Evolutionary conservation across 2,329 filamentous ascomycete species (phyloP).

Genomic region (Pseudogymnoascus pannorum): DNA sequence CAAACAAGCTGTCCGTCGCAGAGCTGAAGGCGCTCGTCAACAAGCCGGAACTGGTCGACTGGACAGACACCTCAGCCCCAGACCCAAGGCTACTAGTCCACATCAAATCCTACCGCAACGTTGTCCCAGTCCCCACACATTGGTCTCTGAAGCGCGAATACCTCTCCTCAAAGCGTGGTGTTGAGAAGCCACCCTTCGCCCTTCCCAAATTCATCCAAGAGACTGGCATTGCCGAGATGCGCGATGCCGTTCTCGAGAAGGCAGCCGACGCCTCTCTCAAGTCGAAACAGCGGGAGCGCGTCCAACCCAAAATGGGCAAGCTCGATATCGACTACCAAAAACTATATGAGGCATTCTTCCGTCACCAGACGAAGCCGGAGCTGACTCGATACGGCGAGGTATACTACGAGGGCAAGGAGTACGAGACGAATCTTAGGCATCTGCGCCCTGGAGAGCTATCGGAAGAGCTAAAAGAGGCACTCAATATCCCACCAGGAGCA

Average conservation of each 20-base stretch:
- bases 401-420: slow-evolving; percentile 99
- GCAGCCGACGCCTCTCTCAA: slow-evolving; percentile 87
- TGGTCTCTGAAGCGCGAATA: slow-evolving; percentile 98
- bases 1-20: slow-evolving; percentile 88
- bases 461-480: slow-evolving; percentile 81
- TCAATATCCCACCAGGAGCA: slow-evolving; percentile 87
- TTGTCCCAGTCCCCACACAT: slow-evolving; percentile 87
- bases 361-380: slow-evolving; percentile 92
- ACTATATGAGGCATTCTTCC: slow-evolving; percentile 96
- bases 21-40: slow-evolving; percentile 88
- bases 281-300: slow-evolving; percentile 90
- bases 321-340: slow-evolving; percentile 98
- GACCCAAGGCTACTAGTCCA: slow-evolving; percentile 86
- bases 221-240: slow-evolving; percentile 96
- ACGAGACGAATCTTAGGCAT: slow-evolving; percentile 88
- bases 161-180: slow-evolving; percentile 89
- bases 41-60: slow-evolving; percentile 92
- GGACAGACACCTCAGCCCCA: slow-evolving; percentile 88
- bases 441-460: slow-evolving; percentile 84
- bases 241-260: slow-evolving; percentile 91
- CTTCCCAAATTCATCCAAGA: slow-evolving; percentile 96
- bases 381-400: slow-evolving; percentile 94
- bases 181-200: slow-evolving; percentile 89
- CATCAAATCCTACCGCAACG: slow-evolving; percentile 91
- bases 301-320: slow-evolving; percentile 93